phyloP scores from a whole-genome alignment of 371 early-diverging fungal species.

The Mucor indicus region DNA sequence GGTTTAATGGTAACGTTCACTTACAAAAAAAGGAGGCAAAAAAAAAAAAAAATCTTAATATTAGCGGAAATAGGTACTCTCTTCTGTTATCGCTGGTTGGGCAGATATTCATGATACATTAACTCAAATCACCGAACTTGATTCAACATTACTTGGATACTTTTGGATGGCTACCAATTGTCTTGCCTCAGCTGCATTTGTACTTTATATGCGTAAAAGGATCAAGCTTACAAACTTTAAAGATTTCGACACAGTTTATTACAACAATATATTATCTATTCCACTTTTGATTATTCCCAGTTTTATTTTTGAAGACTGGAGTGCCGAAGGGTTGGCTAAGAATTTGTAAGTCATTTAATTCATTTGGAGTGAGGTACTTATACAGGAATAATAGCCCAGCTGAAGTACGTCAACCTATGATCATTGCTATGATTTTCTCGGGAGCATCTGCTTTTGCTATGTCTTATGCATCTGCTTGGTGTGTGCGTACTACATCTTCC shows the following conservation, averaged over 20 bases:
- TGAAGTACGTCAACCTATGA: conserved; percentile 50
- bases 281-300: conserved; percentile 84
- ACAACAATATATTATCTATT: conserved; percentile 89
- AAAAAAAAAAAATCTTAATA: not conserved
- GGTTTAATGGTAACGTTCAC: conserved; percentile 76
- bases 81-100: conserved; percentile 90
- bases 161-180: conserved; percentile 91
- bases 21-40: not conserved
- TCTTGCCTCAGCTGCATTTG: conserved; percentile 87
- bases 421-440: conserved; percentile 76
- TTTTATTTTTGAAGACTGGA: conserved; percentile 78
- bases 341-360: conserved; percentile 52
- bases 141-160: conserved; percentile 65
- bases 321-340: conserved; percentile 42
- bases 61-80: conserved; percentile 55
- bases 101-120: conserved; percentile 64
- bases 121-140: conserved; percentile 24
- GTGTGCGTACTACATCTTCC: conserved; percentile 90
- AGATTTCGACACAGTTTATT: conserved; percentile 98
- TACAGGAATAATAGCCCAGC: conserved; percentile 28
- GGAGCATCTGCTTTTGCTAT: conserved; percentile 90
- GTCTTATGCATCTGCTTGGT: conserved; percentile 92
- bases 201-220: conserved; percentile 86
- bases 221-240: conserved; percentile 85
- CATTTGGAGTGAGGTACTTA: not conserved